phyloP scores from a whole-genome alignment of 495 filamentous ascomycete species.

The Penicillium soppii region DNA sequence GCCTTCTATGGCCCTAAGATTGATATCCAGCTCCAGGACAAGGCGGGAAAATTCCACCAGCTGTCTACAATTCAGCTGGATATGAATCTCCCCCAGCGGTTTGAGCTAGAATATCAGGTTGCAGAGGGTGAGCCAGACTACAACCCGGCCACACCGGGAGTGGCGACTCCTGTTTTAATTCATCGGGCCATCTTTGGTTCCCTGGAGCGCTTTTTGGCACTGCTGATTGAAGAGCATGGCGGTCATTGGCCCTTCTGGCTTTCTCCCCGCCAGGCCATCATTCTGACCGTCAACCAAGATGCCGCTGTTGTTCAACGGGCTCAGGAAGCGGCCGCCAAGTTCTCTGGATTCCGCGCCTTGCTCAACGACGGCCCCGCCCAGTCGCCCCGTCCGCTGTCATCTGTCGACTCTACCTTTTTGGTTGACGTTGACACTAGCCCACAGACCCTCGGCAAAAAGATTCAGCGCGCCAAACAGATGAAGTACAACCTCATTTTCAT shows the following conservation, averaged over 20 bases:
- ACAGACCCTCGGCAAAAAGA: conserved; percentile 64
- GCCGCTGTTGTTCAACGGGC: conserved; percentile 59
- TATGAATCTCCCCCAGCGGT: conserved; percentile 86
- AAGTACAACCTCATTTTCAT: conserved; percentile 75
- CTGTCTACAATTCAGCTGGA: conserved; percentile 92
- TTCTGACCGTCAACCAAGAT: conserved; percentile 72
- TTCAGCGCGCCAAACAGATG: conserved; percentile 67
- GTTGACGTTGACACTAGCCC: conserved; percentile 72
- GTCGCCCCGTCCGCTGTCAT: conserved; percentile 34
- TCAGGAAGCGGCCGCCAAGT: conserved; percentile 36
- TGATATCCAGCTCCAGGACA: conserved; percentile 80
- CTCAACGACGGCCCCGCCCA: conserved; percentile 14
- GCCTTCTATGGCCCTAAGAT: conserved; percentile 97
- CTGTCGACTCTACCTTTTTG: conserved; percentile 52
- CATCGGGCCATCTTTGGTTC: conserved; percentile 88
- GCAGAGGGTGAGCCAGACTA: conserved; percentile 57
- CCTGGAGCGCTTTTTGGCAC: conserved; percentile 80
- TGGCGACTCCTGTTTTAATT: conserved; percentile 77
- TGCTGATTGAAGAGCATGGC: conserved; percentile 81
- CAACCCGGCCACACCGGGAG: conserved; percentile 65
- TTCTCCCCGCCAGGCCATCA: conserved; percentile 75
- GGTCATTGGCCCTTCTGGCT: conserved; percentile 92
- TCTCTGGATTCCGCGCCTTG: conserved; percentile 37
- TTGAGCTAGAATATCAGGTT: conserved; percentile 69
- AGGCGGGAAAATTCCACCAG: conserved; percentile 86